Evolutionary conservation across 768 basidiomycete genomes (phyloP), one percentile per base, ranked within the genome.

Genomic region (Tylopilus cervinicoccineus): DNA sequence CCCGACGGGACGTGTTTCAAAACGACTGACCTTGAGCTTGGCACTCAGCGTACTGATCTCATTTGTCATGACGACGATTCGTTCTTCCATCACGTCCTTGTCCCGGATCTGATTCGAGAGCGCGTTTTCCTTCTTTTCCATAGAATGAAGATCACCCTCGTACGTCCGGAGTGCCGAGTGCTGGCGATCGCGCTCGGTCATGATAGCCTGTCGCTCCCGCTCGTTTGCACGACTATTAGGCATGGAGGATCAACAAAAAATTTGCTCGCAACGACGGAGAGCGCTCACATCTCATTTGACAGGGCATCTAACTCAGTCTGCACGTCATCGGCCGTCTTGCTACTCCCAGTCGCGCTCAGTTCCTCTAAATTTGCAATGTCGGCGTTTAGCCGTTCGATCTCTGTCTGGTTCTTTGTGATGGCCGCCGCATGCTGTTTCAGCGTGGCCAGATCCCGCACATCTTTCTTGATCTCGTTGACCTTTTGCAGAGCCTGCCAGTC

Each of bases 281-380:
- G 44, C 45, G 34, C 81, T 61, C 58, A 95, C 93, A 92, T 73
- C 51, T 85, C 75, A 14, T 69, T 70, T 2, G 76, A 72, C 20
- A 94, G 63, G 2, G 70, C 67, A 46, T 86, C 81, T 6, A 96
- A 72, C 60, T 96, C 85, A 22, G 57, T 69, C 64, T 97, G 88
- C 14, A 97, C 85, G 39, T 94, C 93, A 38, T 92, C 88, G 1
- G 80, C 78, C 2, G 93, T 93, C 66, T 83, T 89, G 13, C 80
- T 77, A 28, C 85, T 86, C 2, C 93, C 94, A 2, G 83, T 83
- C 7, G 76, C 68, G 17, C 76, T 70, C 14, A 99, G 75, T 39
- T 87, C 81, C 39, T 70, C 70, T 65, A 93, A 70, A 39, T 73
- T 70, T 9, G 64, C 52, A 38, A 86, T 78, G 32, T 93, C 89